Base-by-base conservation (phyloP, 345 rosid species). In the Linum tenue region DNA sequence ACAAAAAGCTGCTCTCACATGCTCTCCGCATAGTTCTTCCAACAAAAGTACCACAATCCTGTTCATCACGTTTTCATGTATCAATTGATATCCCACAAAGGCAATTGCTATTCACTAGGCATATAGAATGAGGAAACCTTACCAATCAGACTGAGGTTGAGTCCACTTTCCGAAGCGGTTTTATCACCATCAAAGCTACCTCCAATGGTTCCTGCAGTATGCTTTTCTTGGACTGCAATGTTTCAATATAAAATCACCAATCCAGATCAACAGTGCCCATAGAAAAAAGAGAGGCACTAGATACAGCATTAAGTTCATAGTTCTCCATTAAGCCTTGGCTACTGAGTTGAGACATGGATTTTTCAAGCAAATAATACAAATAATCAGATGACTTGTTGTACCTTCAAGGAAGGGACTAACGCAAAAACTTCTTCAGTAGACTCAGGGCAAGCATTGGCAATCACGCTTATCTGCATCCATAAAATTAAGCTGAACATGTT, bases 401-500 rank as follows among this genome's bases (percentile, higher is more conserved):
- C 96, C 95, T 88, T 85, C 78, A 88, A 71, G 11, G 95, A 82
- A 39, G 89, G 95, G 64, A 86, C 71, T 70, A 90, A 84, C 57
- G 96, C 89, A 76, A 83, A 88, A 57, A 68, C 90, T 83, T 94
- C 97, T 60, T 94, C 92, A 37, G 56, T 66, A 31, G 75, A 80
- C 64, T 94, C 99, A 40, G 99, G 95, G 65, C 86, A 82, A 37
- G 78, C 71, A 67, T 88, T 88, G n/a, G 84, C 96, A 64, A 85
- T 83, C 66, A 83, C 62, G 72, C 85, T 82, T 57, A 94, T 80
- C 99, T 90, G 80, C 79, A 79, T 42, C 42, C 67, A 76, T 69
- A 65, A 70, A 72, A 60, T 57, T 8, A n/a, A 64, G 69, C 70
- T 74, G 43, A 72, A 63, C 67, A 7, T 70, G 64, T 31, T 58